phyloP scores from a whole-genome alignment of 805 yeast genomes.

The Scheffersomyces stipitis region DNA sequence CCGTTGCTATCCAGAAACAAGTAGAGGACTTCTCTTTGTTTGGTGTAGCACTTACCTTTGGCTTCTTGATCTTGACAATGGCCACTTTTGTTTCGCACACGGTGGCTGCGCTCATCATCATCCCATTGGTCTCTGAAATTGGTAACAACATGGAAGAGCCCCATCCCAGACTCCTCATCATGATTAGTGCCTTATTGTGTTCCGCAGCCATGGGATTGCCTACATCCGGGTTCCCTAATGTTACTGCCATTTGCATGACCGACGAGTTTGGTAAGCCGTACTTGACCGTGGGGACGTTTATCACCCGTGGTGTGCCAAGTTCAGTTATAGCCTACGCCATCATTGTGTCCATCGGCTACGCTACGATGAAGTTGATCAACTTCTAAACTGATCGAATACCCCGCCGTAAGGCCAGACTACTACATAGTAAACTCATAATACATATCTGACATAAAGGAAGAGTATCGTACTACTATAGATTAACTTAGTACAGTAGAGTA shows the following conservation, averaged over 20 bases:
- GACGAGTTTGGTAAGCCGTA: slow-evolving; percentile 43
- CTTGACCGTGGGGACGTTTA: slow-evolving; percentile 41
- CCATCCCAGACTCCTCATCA: slow-evolving; percentile 39
- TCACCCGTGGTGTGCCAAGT: slow-evolving; percentile 44
- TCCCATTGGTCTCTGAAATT: slow-evolving; percentile 42
- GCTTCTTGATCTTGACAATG: slow-evolving; percentile 38
- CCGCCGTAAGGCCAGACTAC: no score
- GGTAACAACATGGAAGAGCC: slow-evolving; percentile 37
- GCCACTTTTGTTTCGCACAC: slow-evolving; percentile 48
- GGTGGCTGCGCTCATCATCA: slow-evolving; percentile 43
- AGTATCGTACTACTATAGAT: no score
- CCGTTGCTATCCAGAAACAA: slow-evolving; percentile 59
- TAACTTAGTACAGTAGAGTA: no score
- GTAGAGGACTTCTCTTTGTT: slow-evolving; percentile 72
- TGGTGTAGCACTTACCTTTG: slow-evolving; percentile 70
- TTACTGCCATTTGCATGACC: slow-evolving; percentile 43
- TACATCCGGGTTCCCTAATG: slow-evolving; percentile 45
- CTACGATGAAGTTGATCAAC: slow-evolving; percentile 29
- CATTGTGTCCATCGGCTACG: slow-evolving; percentile 40
- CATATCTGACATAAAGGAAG: no score
- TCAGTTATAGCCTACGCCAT: slow-evolving; percentile 35
- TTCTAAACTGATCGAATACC: slow-evolving; percentile 6
- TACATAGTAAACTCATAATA: no score
- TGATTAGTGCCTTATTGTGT: slow-evolving; percentile 42
- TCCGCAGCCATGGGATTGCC: slow-evolving; percentile 49